Evolutionary conservation across 1,284 basidiomycete genomes (phyloP).

Genomic region (Trichosporon sp.): DNA sequence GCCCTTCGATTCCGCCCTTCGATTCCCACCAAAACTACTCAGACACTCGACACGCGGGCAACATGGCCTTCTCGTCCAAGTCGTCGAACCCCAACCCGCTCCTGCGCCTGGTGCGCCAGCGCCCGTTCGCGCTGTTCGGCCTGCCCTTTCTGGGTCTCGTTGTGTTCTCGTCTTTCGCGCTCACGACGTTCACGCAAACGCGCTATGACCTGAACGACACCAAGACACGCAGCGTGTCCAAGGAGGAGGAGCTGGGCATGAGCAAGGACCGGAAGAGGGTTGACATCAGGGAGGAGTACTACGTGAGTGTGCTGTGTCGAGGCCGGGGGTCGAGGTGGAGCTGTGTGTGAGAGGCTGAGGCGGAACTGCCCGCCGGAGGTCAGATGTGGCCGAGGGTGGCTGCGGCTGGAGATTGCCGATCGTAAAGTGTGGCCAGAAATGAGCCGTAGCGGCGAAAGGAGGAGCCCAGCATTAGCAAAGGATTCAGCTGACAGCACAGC

Average conservation of each 20-base stretch:
- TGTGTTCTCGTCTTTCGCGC: conserved; percentile 79
- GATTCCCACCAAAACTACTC: too few species aligned
- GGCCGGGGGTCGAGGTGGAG: not conserved
- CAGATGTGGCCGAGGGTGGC: not conserved
- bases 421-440: too few species aligned
- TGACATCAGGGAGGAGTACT: conserved; percentile 93
- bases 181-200: conserved; percentile 81
- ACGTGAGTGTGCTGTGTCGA: conserved; percentile 57
- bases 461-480: not conserved
- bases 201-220: conserved; percentile 83
- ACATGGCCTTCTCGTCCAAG: conserved; percentile 57
- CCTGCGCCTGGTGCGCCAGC: conserved; percentile 38
- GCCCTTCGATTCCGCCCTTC: too few species aligned
- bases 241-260: conserved; percentile 79
- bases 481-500: conserved; percentile 12
- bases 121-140: conserved; percentile 63
- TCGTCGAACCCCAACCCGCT: conserved; percentile 50
- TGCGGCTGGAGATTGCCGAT: too few species aligned
- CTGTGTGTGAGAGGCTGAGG: not conserved
- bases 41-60: too few species aligned
- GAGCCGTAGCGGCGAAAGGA: too few species aligned
- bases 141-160: conserved; percentile 81
- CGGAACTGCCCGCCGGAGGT: not conserved
- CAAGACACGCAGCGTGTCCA: conserved; percentile 69
- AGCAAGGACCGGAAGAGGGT: conserved; percentile 75